Evolutionary conservation across 768 basidiomycete genomes (phyloP), one percentile per base, ranked within the genome.

Genomic region (Lactifluus subvellereus): DNA sequence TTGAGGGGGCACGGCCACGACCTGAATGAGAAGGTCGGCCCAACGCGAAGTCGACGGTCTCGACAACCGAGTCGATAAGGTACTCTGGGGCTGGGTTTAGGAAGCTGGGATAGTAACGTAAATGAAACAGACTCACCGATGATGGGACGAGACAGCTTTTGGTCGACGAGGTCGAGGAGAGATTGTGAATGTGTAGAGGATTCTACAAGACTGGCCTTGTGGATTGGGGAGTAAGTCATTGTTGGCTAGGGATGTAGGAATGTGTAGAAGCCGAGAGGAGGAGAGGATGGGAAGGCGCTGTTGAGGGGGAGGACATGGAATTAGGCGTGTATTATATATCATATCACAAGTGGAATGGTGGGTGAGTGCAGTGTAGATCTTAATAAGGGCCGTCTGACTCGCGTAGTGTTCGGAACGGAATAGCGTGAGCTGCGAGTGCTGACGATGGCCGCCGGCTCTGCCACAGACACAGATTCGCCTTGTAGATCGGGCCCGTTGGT

Each of bases 41-140:
- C 74, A 90, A 82, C 14, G 88, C 87, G 70, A 80, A 88, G 74
- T 89, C 86, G 57, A 90, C 89, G 0, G 88, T 85, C 64, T 90
- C 88, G 6, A 80, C 75, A 8, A 89, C 85, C 27, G 74, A 78
- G 72, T 90, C 87, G 14, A 88, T 81, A 60, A 87, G 75, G 74
- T 88, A 85, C 60, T 90, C 89, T 91, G 66, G 8, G 53, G 47
- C 65, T 50, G 64, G 67, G 61, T 40, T 55, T 51, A 45, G 43
- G 43, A 18, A 55, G 14, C 9, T 48, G 47, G 20, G 9, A 35
- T 10, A 42, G 40, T 32, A 22, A 33, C 14, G 11, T 13, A 32
- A 18, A 48, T 14, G 51, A 30, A 37, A 32, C 49, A 5, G 3
- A 81, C 86, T 50, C 67, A 90, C 89, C 87, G 57, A 88, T 83